Conservation (phyloP, 2,329 filamentous ascomycete genomes). For the Trichoderma arundinaceum region DNA sequence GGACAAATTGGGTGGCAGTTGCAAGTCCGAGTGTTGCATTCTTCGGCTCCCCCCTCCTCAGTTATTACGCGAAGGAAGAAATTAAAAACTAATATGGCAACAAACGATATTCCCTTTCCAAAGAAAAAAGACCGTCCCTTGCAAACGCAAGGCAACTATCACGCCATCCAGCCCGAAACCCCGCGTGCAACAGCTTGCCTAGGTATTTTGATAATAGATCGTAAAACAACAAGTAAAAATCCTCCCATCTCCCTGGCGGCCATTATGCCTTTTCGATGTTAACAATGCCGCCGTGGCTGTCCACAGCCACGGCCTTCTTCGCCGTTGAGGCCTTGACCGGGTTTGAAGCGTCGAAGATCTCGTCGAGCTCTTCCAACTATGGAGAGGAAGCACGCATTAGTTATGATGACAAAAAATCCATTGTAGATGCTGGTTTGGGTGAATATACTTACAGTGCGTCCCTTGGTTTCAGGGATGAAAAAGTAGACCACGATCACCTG, state of each 20-base stretch:
- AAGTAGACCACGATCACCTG: slow-evolving; percentile 38
- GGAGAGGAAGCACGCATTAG: not conserved
- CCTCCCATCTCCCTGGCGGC: not conserved
- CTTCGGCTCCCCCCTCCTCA: too few species aligned
- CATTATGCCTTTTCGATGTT: slow-evolving; percentile 38
- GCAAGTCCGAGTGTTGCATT: too few species aligned
- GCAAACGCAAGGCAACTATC: too few species aligned
- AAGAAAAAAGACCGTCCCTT: too few species aligned
- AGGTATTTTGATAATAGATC: too few species aligned
- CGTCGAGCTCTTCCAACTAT: slow-evolving; percentile 58
- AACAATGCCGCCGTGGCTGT: slow-evolving; percentile 42
- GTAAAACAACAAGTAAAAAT: not conserved
- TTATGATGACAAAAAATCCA: not conserved
- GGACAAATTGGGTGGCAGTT: too few species aligned
- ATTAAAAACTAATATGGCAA: too few species aligned
- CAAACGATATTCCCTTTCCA: too few species aligned
- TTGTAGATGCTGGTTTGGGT: not conserved
- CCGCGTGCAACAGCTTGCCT: too few species aligned
- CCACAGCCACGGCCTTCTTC: slow-evolving; percentile 50
- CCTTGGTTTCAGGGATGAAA: slow-evolving; percentile 41
- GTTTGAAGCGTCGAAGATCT: slow-evolving; percentile 53
- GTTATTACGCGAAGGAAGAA: too few species aligned
- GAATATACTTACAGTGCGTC: slow-evolving; percentile 49
- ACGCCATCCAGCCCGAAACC: too few species aligned
- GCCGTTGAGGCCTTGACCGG: slow-evolving; percentile 52